Base-by-base conservation (phyloP, 176 grass and related monocot genomes). In the Oryza longistaminata region DNA sequence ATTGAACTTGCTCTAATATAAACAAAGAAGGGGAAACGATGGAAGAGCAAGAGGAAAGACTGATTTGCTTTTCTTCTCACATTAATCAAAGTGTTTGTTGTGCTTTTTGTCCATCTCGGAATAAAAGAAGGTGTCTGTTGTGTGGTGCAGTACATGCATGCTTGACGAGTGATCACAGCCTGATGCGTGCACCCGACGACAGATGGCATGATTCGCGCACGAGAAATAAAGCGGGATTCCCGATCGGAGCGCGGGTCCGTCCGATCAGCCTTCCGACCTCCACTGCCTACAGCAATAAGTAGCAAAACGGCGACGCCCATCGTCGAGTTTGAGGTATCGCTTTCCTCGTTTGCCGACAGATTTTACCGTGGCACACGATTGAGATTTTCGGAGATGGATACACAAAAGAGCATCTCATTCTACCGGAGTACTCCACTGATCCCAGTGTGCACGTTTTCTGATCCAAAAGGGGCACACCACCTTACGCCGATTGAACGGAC, bases 1-100 rank as follows among this genome's bases (percentile, higher is more conserved):
- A n/a, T n/a, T n/a, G n/a, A n/a, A n/a, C n/a, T n/a, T n/a, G n/a
- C n/a, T n/a, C n/a, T n/a, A n/a, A n/a, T 25, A 9, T 82, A 77
- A 87, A 82, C 21, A 64, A 87, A 21, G 1, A 7, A 4, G 0
- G 9, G 15, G 14, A 52, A 52, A 0, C n/a, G 17, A 52, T 17
- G 4, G 3, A 7, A 22, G 11, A 61, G 16, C 31, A 22, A 7
- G 42, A 50, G 14, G 6, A 69, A 55, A 66, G 31, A 44, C 17
- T 64, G 73, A 77, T n/a, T n/a, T n/a, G 55, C 44, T 78, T 88
- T 76, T 48, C 42, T 39, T 42, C 19, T 10, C 35, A 0, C 25
- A 35, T 15, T 82, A 87, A 80, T 58, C 43, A 74, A 82, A 71
- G 16, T 19, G 55, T 60, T 21, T 60, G 53, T 19, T 53, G 16